phyloP scores from a whole-genome alignment of 2,329 filamentous ascomycete species.

The Colletotrichum paranaense region DNA sequence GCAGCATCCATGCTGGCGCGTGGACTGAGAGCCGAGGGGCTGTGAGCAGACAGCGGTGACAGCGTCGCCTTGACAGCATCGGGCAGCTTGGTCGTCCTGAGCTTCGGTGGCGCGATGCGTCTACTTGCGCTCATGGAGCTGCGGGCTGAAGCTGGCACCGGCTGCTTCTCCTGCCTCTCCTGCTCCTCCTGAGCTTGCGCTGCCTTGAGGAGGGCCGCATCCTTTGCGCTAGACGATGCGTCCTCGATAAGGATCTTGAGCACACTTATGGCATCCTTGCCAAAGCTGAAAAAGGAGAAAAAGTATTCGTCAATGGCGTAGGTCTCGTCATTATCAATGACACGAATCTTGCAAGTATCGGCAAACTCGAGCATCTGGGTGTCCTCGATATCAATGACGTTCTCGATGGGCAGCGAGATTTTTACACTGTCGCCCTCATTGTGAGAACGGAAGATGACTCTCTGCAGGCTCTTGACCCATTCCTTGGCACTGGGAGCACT shows the following conservation, averaged over 20 bases:
- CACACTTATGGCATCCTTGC: slow-evolving; percentile 84
- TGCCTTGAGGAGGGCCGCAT: slow-evolving; percentile 19
- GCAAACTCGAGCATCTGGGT: slow-evolving; percentile 91
- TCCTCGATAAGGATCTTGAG: slow-evolving; percentile 79
- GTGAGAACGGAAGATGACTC: slow-evolving; percentile 94
- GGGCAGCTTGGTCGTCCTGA: slow-evolving; percentile 56
- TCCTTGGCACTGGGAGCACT: slow-evolving; percentile 89
- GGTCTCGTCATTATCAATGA: slow-evolving; percentile 93
- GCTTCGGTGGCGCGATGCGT: slow-evolving; percentile 40
- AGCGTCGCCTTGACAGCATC: slow-evolving; percentile 73
- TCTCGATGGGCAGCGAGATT: slow-evolving; percentile 88
- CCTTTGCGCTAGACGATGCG: slow-evolving; percentile 53
- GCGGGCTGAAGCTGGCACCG: slow-evolving; percentile 28
- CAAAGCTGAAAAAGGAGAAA: slow-evolving; percentile 93
- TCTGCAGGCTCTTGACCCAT: slow-evolving; percentile 94
- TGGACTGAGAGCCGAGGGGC: slow-evolving; percentile 60
- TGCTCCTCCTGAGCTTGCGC: slow-evolving; percentile 14
- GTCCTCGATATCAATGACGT: slow-evolving; percentile 92
- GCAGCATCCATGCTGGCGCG: slow-evolving; percentile 65
- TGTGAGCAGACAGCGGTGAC: slow-evolving; percentile 59
- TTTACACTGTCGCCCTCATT: slow-evolving; percentile 98
- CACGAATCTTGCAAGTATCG: slow-evolving; percentile 92
- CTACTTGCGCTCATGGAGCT: slow-evolving; percentile 35
- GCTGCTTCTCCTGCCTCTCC: slow-evolving; percentile 3
- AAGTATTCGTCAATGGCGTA: slow-evolving; percentile 99